Evolutionary conservation across 495 filamentous ascomycete species (phyloP).

Genomic region (Aspergillus sclerotiicarbonarius): DNA sequence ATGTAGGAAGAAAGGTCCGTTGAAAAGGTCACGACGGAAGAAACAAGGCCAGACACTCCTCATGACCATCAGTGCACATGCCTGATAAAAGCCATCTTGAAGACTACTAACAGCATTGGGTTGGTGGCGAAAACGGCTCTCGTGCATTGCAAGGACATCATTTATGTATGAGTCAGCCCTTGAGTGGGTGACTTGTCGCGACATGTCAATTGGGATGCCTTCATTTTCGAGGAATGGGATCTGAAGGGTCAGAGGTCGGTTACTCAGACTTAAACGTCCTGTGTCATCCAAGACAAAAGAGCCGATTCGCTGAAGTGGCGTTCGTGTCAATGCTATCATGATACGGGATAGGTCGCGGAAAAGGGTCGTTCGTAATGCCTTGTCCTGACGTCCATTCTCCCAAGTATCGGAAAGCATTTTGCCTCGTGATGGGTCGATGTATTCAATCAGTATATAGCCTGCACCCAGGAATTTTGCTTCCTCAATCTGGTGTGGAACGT

Average conservation of each 20-base stretch:
- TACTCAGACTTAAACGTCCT: constrained; percentile 26
- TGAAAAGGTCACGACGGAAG: constrained; percentile 23
- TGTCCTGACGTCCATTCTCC: constrained; percentile 22
- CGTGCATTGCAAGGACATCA: constrained; percentile 31
- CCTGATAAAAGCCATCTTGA: constrained; percentile 28
- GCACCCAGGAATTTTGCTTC: constrained; percentile 2
- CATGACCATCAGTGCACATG: constrained; percentile 27
- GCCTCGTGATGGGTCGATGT: constrained; percentile 25
- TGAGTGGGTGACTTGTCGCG: constrained; percentile 28
- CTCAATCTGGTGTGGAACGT: constrained; percentile 21
- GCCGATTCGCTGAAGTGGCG: constrained; percentile 29
- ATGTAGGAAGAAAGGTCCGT: constrained; percentile 23
- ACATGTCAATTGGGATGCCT: constrained; percentile 32
- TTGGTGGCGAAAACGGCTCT: constrained; percentile 33
- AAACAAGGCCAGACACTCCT: constrained; percentile 27
- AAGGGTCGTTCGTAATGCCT: constrained; percentile 21
- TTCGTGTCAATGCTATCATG: constrained; percentile 29
- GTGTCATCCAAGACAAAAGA: constrained; percentile 31
- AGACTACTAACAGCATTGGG: constrained; percentile 30
- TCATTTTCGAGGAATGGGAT: constrained; percentile 36
- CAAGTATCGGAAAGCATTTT: constrained; percentile 34
- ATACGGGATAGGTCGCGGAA: constrained; percentile 30
- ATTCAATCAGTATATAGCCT: constrained; percentile 37
- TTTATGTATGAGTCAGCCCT: constrained; percentile 31
- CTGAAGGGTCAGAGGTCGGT: constrained; percentile 29